A percentile compares a stretch with the other conserved stretches of the same genome.
phyloP scores from a whole-genome alignment of 2,329 filamentous ascomycete genomes.

The Verticillium zaregamsianum region DNA sequence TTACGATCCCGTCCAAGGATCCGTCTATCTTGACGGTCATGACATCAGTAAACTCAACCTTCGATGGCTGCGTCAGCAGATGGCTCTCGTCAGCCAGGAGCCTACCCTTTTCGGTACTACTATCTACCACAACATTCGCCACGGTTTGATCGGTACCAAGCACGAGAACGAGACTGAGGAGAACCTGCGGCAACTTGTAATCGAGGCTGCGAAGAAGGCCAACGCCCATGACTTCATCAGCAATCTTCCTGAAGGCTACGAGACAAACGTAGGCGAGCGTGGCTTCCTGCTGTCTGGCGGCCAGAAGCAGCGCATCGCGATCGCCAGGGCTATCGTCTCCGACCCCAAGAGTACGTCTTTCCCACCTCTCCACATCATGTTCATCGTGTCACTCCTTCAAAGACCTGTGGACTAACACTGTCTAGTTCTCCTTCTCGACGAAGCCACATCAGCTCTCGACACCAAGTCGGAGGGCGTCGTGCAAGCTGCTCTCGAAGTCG shows the following conservation, averaged over 20 bases:
- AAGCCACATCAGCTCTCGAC: conserved; percentile 90
- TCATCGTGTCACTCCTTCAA: neutral
- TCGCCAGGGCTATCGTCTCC: conserved; percentile 84
- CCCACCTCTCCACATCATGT: neutral
- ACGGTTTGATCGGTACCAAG: conserved; percentile 82
- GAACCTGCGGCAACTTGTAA: conserved; percentile 65
- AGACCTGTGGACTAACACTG: conserved; percentile 12
- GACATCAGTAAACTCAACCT: conserved; percentile 81
- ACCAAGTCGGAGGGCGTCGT: conserved; percentile 94
- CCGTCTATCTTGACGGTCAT: conserved; percentile 75
- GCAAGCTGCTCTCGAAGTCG: conserved; percentile 85
- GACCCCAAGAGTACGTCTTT: conserved; percentile 66
- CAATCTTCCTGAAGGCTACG: conserved; percentile 78
- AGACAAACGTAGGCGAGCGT: conserved; percentile 92
- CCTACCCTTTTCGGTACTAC: conserved; percentile 86
- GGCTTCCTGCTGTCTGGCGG: conserved; percentile 91
- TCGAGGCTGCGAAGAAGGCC: conserved; percentile 80
- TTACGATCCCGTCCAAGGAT: conserved; percentile 81
- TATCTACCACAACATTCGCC: conserved; percentile 85
- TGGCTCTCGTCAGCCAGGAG: conserved; percentile 90
- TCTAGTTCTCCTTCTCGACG: conserved; percentile 77
- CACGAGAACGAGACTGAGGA: conserved; percentile 66
- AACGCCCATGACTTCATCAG: conserved; percentile 93
- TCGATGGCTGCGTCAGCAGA: conserved; percentile 86
- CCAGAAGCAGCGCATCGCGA: conserved; percentile 95